phyloP scores from a whole-genome alignment of 1,284 basidiomycete species.

The Microbotryum intermedium region DNA sequence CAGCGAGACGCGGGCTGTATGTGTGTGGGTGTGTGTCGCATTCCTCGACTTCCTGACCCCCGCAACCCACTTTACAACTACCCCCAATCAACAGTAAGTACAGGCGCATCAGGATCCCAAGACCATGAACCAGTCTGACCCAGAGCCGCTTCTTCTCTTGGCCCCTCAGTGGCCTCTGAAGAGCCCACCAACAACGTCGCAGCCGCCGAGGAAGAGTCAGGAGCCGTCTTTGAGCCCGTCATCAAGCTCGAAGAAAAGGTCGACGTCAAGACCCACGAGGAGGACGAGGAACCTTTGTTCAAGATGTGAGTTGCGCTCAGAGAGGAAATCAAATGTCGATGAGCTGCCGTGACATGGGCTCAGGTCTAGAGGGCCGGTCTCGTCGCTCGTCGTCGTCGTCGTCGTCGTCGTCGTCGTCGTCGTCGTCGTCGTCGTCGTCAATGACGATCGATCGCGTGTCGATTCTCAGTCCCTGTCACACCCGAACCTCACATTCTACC shows the following conservation, averaged over 20 bases:
- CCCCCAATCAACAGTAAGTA: no score
- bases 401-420: neutral
- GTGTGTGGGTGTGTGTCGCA: no score
- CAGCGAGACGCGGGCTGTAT: no score
- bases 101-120: no score
- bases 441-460: neutral
- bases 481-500: neutral
- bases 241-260: constrained; percentile 95
- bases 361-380: neutral
- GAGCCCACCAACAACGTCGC: neutral
- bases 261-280: constrained; percentile 86
- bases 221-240: constrained; percentile 92
- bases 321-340: neutral
- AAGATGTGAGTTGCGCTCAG: constrained; percentile 67
- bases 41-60: no score
- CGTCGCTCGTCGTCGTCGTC: neutral
- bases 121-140: no score
- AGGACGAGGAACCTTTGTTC: constrained; percentile 87
- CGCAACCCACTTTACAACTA: no score
- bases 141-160: no score
- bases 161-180: no score
- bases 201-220: constrained; percentile 62
- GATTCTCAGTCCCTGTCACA: neutral
- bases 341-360: neutral
- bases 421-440: neutral